phyloP scores from a whole-genome alignment of 176 grass and related monocot species.

The Oryza australiensis region DNA sequence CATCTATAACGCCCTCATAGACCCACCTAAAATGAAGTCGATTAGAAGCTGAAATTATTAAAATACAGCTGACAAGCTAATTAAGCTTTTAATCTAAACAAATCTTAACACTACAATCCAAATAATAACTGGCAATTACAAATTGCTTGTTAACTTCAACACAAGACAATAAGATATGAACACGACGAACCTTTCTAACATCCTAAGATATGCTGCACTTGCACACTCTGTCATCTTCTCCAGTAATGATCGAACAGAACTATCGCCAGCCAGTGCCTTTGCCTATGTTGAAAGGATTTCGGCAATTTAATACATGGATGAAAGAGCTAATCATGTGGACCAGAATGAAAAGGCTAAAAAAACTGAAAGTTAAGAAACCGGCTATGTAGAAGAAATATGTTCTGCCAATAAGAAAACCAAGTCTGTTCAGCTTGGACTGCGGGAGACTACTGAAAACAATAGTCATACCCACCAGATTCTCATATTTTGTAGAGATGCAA shows the following conservation, averaged over 20 bases:
- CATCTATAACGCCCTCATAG: constrained; percentile 97
- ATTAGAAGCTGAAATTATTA: constrained; percentile 28
- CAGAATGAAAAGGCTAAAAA: not conserved
- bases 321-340: constrained; percentile 23
- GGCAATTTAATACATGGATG: constrained; percentile 4
- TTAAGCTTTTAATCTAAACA: not conserved
- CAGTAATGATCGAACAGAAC: constrained; percentile 78
- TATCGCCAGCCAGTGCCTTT: constrained; percentile 94
- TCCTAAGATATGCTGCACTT: constrained; percentile 85
- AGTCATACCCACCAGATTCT: not conserved
- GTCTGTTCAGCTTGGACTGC: constrained; percentile 14
- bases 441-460: not conserved
- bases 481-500: not conserved
- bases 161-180: constrained; percentile 23
- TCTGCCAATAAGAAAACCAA: constrained; percentile 1
- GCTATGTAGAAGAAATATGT: not conserved
- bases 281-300: constrained; percentile 53
- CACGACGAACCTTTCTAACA: constrained; percentile 77
- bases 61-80: constrained; percentile 17
- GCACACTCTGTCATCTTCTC: constrained; percentile 93
- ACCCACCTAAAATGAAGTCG: constrained; percentile 72
- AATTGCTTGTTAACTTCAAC: not conserved
- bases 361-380: not conserved
- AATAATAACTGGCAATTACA: not conserved
- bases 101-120: constrained; percentile 7